A percentile compares a stretch with the other conserved stretches of the same genome.
These are phyloP conservation scores for Penicillium bialowiezense DNA, from an alignment of 495 filamentous ascomycete species.

Conservation along the genomic window DNA sequence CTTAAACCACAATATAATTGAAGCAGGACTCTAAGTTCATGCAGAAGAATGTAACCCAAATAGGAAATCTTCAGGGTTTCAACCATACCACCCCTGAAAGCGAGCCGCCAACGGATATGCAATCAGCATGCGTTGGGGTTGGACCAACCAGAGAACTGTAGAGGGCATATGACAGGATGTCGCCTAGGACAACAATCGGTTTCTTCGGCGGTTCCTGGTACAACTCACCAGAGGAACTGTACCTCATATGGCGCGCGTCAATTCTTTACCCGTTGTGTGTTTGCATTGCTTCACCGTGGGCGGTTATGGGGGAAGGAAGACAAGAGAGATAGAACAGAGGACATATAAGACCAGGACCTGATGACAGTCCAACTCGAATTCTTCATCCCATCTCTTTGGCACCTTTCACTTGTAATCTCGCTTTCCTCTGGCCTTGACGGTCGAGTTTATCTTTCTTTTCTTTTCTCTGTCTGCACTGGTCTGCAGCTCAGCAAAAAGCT, in stretches of 20 bases:
- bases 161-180: not conserved
- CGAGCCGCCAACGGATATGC: not conserved
- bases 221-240: not conserved
- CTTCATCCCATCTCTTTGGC: not conserved
- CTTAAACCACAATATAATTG: not conserved
- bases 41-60: not conserved
- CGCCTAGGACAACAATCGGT: constrained; percentile 1
- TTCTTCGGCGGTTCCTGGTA: constrained; percentile 1
- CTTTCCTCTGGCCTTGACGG: not conserved
- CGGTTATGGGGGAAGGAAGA: not conserved
- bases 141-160: not conserved
- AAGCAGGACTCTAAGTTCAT: not conserved
- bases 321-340: not conserved
- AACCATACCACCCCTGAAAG: not conserved
- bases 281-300: not conserved
- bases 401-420: not conserved
- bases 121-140: not conserved
- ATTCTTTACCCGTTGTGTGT: not conserved
- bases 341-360: not conserved
- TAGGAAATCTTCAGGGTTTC: not conserved
- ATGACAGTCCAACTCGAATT: not conserved
- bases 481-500: not conserved
- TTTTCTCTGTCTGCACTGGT: not conserved
- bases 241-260: constrained; percentile 14
- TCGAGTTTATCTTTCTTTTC: not conserved